Evolutionary conservation across 352 stramenopile species (phyloP).

Genomic region (Pythium rishiriense): DNA sequence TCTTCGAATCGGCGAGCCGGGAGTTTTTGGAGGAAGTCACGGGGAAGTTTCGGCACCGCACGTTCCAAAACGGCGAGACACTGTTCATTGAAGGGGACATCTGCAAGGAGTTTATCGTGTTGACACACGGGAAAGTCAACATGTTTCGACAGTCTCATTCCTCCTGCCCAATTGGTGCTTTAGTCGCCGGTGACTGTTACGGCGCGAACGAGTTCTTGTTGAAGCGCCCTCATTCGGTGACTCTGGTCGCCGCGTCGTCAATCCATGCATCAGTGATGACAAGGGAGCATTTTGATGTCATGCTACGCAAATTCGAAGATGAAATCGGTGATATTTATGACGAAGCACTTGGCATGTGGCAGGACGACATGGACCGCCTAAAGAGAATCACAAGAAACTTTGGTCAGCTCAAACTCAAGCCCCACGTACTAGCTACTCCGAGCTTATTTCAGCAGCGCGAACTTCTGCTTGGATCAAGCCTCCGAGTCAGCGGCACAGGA

Average conservation of each 20-base stretch:
- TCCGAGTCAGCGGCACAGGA: neutral
- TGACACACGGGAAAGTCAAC: conserved; percentile 64
- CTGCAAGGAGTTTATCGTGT: conserved; percentile 70
- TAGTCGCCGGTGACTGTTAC: conserved; percentile 71
- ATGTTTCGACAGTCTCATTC: conserved; percentile 52
- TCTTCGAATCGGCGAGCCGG: conserved; percentile 65
- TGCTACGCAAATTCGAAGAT: conserved; percentile 60
- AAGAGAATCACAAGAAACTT: conserved; percentile 48
- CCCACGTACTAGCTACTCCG: conserved; percentile 45
- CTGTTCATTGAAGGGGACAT: conserved; percentile 68
- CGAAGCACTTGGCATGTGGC: conserved; percentile 43
- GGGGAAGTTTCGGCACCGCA: conserved; percentile 72
- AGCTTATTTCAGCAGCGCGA: conserved; percentile 65
- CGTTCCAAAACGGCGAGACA: conserved; percentile 70
- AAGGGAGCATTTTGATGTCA: conserved; percentile 66
- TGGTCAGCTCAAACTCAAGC: conserved; percentile 51
- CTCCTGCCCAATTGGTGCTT: conserved; percentile 47
- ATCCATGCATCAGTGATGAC: conserved; percentile 74
- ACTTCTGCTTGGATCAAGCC: neutral
- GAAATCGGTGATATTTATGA: conserved; percentile 55
- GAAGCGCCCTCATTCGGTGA: conserved; percentile 39
- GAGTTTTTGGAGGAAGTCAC: conserved; percentile 82
- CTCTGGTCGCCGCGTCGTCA: conserved; percentile 44
- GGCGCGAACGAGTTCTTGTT: conserved; percentile 71
- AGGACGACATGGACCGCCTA: conserved; percentile 37